A percentile compares a stretch with the other conserved stretches of the same genome.
Evolutionary conservation across 2,329 filamentous ascomycete genomes (phyloP).

Genomic region (Coniochaeta pulveracea): DNA sequence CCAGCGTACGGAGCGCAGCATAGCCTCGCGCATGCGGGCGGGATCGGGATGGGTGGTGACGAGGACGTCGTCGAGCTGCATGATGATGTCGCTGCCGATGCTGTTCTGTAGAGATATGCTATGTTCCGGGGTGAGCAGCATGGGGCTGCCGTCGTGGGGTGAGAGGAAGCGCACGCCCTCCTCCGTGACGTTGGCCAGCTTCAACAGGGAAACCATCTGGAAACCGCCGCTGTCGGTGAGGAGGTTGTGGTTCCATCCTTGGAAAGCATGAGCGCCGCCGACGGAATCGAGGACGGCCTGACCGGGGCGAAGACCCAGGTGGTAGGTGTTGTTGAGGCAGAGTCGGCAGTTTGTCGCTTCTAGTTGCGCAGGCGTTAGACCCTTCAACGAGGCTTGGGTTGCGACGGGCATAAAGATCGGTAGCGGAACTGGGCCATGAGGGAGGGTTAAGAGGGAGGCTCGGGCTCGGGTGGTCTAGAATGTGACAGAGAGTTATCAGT

Average conservation of each 20-base stretch:
- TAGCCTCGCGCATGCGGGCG: slow-evolving; percentile 82
- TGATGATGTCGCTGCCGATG: slow-evolving; percentile 97
- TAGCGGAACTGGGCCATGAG: slow-evolving; percentile 81
- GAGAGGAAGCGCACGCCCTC: slow-evolving; percentile 93
- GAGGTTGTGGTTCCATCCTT: slow-evolving; percentile 93
- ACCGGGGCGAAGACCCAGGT: slow-evolving; percentile 87
- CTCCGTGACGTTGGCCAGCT: slow-evolving; percentile 88
- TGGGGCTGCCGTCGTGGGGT: slow-evolving; percentile 87
- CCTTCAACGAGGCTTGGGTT: slow-evolving; percentile 91
- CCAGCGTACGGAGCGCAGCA: slow-evolving; percentile 91
- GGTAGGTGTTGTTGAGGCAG: slow-evolving; percentile 97
- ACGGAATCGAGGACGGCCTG: slow-evolving; percentile 78
- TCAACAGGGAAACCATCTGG: slow-evolving; percentile 95
- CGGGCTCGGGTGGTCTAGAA: slow-evolving; percentile 83
- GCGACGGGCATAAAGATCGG: slow-evolving; percentile 98
- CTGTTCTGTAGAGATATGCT: slow-evolving; percentile 93
- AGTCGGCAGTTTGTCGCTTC: slow-evolving; percentile 81
- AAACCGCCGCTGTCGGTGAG: slow-evolving; percentile 81
- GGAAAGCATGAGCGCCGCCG: slow-evolving; percentile 86
- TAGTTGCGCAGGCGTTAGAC: slow-evolving; percentile 82
- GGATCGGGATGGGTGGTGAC: slow-evolving; percentile 89
- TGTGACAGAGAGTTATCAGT: slow-evolving; percentile 1
- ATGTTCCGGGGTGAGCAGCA: slow-evolving; percentile 96
- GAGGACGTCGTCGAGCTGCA: slow-evolving; percentile 98
- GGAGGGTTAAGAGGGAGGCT: slow-evolving; percentile 75